Conservation (phyloP, 192 early-diverging fungal genomes). For the Coemansia sp. region DNA sequence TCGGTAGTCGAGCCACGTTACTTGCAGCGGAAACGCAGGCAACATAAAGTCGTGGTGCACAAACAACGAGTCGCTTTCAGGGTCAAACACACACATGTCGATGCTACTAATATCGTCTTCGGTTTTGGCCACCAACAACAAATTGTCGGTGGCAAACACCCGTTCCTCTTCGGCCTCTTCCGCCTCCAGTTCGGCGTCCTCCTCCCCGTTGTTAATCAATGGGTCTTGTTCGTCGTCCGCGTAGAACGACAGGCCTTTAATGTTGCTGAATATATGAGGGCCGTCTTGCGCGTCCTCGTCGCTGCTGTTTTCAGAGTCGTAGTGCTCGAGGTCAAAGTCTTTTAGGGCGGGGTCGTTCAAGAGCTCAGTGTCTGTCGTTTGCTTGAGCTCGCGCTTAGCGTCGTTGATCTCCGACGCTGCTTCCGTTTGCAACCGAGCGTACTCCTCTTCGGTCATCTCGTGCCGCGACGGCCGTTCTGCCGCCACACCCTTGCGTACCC, state of each 20-base stretch:
- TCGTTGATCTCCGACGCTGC: constrained; percentile 65
- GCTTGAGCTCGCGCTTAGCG: constrained; percentile 62
- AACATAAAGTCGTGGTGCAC: constrained; percentile 99
- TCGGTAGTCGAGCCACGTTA: constrained; percentile 95
- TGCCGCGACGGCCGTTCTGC: constrained; percentile 74
- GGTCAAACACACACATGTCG: constrained; percentile 91
- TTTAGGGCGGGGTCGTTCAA: constrained; percentile 64
- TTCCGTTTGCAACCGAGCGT: constrained; percentile 70
- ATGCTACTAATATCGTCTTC: constrained; percentile 97
- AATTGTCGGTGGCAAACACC: constrained; percentile 77
- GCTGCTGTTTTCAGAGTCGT: constrained; percentile 69
- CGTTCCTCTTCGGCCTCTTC: constrained; percentile 82
- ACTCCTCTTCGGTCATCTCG: constrained; percentile 88
- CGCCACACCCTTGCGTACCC: constrained; percentile 94
- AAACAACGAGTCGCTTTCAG: constrained; percentile 80
- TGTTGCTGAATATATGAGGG: constrained; percentile 77
- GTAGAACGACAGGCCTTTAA: constrained; percentile 87
- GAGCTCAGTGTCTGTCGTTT: constrained; percentile 29
- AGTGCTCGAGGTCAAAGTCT: constrained; percentile 90
- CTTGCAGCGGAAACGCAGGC: constrained; percentile 89
- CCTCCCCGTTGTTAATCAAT: constrained; percentile 66
- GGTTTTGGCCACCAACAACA: constrained; percentile 91
- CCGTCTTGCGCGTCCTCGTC: constrained; percentile 41
- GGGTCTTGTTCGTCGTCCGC: constrained; percentile 80
- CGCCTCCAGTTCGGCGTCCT: constrained; percentile 41